Evolutionary conservation across 1,284 basidiomycete species (phyloP), one percentile per base, ranked within the genome.

Genomic region (Cutaneotrichosporon dermatis): DNA sequence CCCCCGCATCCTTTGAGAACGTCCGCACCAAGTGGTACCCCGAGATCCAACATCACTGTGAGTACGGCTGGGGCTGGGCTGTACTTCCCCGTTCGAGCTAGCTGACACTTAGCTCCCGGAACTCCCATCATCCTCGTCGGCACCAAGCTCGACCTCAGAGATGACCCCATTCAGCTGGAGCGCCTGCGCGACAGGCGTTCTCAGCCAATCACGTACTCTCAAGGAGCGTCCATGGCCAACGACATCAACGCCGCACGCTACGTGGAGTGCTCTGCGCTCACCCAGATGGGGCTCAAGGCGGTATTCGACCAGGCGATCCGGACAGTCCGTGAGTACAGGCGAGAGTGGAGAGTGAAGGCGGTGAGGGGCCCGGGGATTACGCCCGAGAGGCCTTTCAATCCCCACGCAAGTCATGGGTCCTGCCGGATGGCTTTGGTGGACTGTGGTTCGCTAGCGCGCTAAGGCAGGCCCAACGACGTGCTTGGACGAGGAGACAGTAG

Each of bases 281-380:
- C 96, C 49, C 96, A 99, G 82, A 95, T 97, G 80, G 94, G 92
- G 25, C 80, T 97, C 71, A 96, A 96, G 85, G 92, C 88, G 50
- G 93, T 97, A 48, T 97, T 97, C 76, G 94, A 97, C 76, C 93
- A 97, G 79, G 92, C 92, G 39, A 96, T 96, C 73, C 86, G 92
- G 16, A 79, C 77, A 16, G 79, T 80, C 57, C 69, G 91, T 94
- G 77, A 85, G 90, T 88, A 10, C 25, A 25, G 25, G 25, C 25
- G 25, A 25, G 25, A 25, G 25, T 25, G 25, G 25, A 25, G 25
- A 25, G 25, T 25, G 25, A 25, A 25, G 25, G 25, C 25, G 25
- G 25, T 25, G 25, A 25, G 25, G 25, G 25, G 25, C 25, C 25
- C 25, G 25, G 25, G 25, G 25, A 25, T 25, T 25, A 25, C 25